A percentile compares a stretch with the other conserved stretches of the same genome.
phyloP scores from a whole-genome alignment of 139 green algal genomes.

The Tetraselmis chui region DNA sequence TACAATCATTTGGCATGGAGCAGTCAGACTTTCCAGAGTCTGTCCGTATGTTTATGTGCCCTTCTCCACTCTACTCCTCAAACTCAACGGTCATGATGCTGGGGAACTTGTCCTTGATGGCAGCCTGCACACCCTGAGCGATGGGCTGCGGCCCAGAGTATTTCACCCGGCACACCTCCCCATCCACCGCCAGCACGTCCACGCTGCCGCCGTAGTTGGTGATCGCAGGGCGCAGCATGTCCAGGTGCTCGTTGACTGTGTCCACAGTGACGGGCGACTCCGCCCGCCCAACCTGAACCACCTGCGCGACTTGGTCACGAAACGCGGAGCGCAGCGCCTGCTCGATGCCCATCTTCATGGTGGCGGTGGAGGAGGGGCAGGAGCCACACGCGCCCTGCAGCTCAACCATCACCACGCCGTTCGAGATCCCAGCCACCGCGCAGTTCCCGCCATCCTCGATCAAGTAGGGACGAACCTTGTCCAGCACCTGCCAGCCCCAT shows the following conservation, averaged over 20 bases:
- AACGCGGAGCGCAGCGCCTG: slow-evolving; percentile 47
- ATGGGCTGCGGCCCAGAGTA: slow-evolving; percentile 55
- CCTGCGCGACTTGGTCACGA: slow-evolving; percentile 34
- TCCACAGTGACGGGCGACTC: slow-evolving; percentile 33
- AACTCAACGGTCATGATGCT: not conserved
- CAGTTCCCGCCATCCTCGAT: slow-evolving; percentile 92
- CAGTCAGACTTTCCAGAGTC: too few species aligned
- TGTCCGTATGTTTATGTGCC: too few species aligned
- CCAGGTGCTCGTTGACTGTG: slow-evolving; percentile 66
- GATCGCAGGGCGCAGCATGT: slow-evolving; percentile 77
- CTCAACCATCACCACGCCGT: slow-evolving; percentile 50
- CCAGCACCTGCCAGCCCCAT: slow-evolving; percentile 31
- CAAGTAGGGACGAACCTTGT: slow-evolving; percentile 89
- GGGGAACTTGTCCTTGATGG: slow-evolving; percentile 57
- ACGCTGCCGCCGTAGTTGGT: slow-evolving; percentile 65
- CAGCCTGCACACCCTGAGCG: slow-evolving; percentile 51
- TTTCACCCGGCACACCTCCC: slow-evolving; percentile 40
- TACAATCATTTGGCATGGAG: too few species aligned
- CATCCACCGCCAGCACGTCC: slow-evolving; percentile 53
- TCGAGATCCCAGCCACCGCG: slow-evolving; percentile 67
- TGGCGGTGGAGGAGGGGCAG: slow-evolving; percentile 71
- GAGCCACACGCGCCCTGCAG: slow-evolving; percentile 74
- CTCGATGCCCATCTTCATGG: slow-evolving; percentile 95
- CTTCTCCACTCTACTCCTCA: not conserved
- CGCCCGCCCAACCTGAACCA: slow-evolving; percentile 49